A percentile compares a stretch with the other conserved stretches of the same genome.
Conservation (phyloP, 2,329 filamentous ascomycete species). For the Alternaria postmessia region DNA sequence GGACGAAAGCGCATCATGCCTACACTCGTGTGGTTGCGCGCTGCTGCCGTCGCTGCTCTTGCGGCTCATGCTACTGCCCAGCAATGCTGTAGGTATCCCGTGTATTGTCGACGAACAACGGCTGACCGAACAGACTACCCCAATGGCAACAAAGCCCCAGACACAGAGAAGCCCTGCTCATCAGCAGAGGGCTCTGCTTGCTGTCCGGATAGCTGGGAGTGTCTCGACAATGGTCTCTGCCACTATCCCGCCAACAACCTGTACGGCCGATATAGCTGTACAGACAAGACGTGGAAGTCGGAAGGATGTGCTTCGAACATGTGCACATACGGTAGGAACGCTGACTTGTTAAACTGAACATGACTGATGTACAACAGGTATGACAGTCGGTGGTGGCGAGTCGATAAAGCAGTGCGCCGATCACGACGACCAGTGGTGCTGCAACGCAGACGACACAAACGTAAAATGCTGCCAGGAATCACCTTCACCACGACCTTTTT, state of each 20-base stretch:
- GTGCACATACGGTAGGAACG: conserved; percentile 44
- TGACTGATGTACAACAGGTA: conserved; percentile 23
- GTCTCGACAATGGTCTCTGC: conserved; percentile 50
- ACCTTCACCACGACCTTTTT: conserved; percentile 44
- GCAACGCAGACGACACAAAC: conserved; percentile 38
- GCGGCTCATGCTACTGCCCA: conserved; percentile 32
- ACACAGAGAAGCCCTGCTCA: conserved; percentile 46
- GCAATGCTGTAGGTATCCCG: conserved; percentile 39
- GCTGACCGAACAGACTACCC: conserved; percentile 45
- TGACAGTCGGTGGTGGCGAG: conserved; percentile 39
- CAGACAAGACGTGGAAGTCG: conserved; percentile 45
- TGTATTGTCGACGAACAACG: neutral
- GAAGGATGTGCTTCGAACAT: conserved; percentile 44
- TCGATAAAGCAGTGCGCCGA: conserved; percentile 43
- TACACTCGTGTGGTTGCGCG: conserved; percentile 30
- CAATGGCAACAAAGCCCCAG: conserved; percentile 37
- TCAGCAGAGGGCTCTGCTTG: conserved; percentile 45
- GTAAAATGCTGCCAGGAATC: conserved; percentile 46
- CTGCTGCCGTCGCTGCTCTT: conserved; percentile 25
- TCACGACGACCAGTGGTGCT: conserved; percentile 48
- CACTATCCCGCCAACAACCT: conserved; percentile 37
- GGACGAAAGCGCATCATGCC: conserved; percentile 21
- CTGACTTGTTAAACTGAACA: no score
- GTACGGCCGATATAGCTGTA: conserved; percentile 48
- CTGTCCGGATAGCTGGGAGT: conserved; percentile 49